Evolutionary conservation across 768 basidiomycete species (phyloP).

Genomic region (Russula foetens): DNA sequence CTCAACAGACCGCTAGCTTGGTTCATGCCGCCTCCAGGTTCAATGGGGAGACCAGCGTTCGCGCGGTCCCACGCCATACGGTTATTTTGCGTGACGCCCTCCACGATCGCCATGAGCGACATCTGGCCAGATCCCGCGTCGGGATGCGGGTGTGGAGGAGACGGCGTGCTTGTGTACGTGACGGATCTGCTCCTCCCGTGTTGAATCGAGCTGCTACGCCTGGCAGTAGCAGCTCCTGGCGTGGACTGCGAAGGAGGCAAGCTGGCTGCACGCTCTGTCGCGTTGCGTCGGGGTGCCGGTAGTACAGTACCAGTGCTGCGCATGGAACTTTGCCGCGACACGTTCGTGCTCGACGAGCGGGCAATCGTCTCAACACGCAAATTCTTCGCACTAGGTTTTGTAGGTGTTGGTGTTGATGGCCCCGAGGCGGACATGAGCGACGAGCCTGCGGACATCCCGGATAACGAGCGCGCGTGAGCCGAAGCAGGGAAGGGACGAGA

Average conservation of each 20-base stretch:
- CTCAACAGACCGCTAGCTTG: not conserved
- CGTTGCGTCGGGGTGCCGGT: not conserved
- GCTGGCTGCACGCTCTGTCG: not conserved
- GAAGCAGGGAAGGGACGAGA: not conserved
- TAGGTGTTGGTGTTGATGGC: not conserved
- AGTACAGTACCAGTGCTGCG: constrained; percentile 3
- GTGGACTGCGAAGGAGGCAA: not conserved
- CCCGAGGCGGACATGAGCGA: not conserved
- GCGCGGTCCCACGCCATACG: constrained; percentile 24
- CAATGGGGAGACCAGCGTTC: not conserved
- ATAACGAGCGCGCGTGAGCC: not conserved
- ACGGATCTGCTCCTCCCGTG: not conserved
- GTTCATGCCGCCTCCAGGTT: not conserved
- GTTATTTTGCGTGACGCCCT: constrained; percentile 43
- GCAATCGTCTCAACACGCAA: constrained; percentile 7
- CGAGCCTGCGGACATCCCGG: not conserved
- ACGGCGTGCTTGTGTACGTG: not conserved
- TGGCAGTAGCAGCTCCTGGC: not conserved
- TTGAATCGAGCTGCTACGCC: not conserved
- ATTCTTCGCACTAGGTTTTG: not conserved
- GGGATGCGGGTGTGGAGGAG: constrained; percentile 9
- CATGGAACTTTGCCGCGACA: constrained; percentile 7
- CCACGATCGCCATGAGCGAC: constrained; percentile 58
- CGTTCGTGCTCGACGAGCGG: constrained; percentile 8
- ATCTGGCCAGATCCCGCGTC: constrained; percentile 26